These are phyloP conservation scores for Trypanosoma brucei DNA, from an alignment of 208 protist genomes.

Conservation along the genomic window DNA sequence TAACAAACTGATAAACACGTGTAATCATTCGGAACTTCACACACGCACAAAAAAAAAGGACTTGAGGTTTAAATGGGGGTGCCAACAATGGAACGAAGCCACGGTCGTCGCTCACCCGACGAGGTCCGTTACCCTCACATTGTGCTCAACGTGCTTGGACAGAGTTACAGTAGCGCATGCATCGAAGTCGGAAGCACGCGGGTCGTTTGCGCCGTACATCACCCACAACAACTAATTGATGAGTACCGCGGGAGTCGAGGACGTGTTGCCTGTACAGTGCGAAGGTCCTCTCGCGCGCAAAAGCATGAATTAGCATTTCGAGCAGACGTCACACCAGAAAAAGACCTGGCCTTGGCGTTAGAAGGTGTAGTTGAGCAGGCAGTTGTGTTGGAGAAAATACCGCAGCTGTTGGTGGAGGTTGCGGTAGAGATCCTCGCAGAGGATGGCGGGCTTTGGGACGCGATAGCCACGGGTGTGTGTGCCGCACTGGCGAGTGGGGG, in stretches of 20 bases:
- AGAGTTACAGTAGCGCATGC: constrained; percentile 79
- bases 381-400: constrained; percentile 64
- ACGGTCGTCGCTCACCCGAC: constrained; percentile 22
- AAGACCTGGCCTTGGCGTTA: constrained; percentile 61
- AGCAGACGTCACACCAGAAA: constrained; percentile 22
- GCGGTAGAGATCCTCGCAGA: constrained; percentile 68
- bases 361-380: constrained; percentile 78
- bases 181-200: constrained; percentile 77
- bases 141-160: constrained; percentile 53
- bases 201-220: constrained; percentile 70
- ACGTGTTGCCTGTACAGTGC: constrained; percentile 58
- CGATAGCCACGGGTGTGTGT: constrained; percentile 56
- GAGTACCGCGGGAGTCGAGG: constrained; percentile 80
- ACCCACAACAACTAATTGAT: constrained; percentile 80
- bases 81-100: constrained; percentile 23
- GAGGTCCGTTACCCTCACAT: constrained; percentile 67
- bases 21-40: constrained; percentile 6
- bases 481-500: constrained; percentile 56
- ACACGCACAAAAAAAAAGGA: constrained; percentile 1
- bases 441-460: constrained; percentile 71
- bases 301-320: constrained; percentile 10
- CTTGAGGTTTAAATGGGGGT: background rate
- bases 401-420: constrained; percentile 73
- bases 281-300: constrained; percentile 27
- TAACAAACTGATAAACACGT: background rate